Evolutionary conservation across 768 basidiomycete genomes (phyloP).

Genomic region (Suillus cothurnatus): DNA sequence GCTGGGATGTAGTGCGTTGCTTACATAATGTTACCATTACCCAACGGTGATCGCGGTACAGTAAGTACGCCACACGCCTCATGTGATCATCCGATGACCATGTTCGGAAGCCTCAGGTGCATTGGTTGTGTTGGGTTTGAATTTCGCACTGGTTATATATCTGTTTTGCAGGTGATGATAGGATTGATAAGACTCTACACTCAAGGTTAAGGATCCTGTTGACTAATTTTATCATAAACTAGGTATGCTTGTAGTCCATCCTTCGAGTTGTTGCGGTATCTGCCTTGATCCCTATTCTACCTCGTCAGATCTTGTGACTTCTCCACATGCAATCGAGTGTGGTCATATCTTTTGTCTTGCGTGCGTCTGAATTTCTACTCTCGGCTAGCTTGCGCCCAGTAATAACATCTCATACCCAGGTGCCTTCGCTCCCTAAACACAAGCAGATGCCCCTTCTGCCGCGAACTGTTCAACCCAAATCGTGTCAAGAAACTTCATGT

Average conservation of each 20-base stretch:
- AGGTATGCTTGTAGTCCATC: constrained; percentile 63
- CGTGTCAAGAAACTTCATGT: constrained; percentile 68
- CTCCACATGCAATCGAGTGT: constrained; percentile 73
- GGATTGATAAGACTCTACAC: no score
- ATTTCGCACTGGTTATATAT: no score
- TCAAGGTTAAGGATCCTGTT: no score
- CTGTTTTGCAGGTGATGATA: no score
- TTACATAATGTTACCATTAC: background rate
- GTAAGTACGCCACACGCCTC: no score
- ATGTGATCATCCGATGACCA: no score
- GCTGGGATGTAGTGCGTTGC: background rate
- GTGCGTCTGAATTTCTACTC: constrained; percentile 39
- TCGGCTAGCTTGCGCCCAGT: constrained; percentile 3
- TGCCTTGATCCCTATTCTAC: constrained; percentile 64
- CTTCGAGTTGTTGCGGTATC: constrained; percentile 73
- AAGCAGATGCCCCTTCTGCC: constrained; percentile 64
- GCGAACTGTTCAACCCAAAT: constrained; percentile 55
- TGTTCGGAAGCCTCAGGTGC: no score
- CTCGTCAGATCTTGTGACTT: constrained; percentile 43
- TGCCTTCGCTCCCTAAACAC: constrained; percentile 56
- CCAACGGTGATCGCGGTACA: no score
- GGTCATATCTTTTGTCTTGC: constrained; percentile 74
- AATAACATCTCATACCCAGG: constrained; percentile 40
- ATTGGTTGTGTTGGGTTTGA: no score
- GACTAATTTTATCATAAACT: constrained; percentile 17